Evolutionary conservation across 75 land plant species (phyloP).

Genomic region (Pinus albicaulis): DNA sequence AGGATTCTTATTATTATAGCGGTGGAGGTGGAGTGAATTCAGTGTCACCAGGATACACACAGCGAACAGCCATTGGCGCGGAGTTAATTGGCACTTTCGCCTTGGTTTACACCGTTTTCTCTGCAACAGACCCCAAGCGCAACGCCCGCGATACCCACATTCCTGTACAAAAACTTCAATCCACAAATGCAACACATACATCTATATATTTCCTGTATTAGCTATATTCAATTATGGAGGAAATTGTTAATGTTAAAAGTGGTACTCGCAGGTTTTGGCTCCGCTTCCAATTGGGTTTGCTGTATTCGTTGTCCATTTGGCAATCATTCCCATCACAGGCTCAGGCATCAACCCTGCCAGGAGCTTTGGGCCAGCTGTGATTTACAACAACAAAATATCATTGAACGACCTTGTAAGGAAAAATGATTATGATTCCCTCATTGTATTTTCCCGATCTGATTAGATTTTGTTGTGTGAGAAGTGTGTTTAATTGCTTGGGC

Average conservation of each 20-base stretch:
- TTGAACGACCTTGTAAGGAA: constrained; percentile 35
- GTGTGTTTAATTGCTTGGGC: no score
- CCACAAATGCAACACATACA: no score
- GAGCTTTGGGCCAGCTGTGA: constrained; percentile 39
- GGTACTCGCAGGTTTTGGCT: constrained; percentile 31
- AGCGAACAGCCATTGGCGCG: background rate
- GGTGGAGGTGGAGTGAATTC: no score
- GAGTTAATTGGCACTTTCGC: background rate
- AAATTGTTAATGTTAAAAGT: no score
- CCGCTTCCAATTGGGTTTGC: constrained; percentile 49
- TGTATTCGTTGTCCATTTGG: constrained; percentile 46
- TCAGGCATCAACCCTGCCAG: constrained; percentile 49
- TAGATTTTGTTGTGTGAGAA: no score
- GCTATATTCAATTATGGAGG: no score
- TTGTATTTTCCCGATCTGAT: no score
- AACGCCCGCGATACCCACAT: background rate
- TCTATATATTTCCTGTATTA: no score
- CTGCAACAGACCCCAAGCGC: background rate
- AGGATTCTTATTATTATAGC: background rate
- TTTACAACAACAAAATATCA: constrained; percentile 15
- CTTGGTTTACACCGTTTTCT: background rate
- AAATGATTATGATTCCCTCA: no score
- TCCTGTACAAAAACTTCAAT: background rate
- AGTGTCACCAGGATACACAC: no score
- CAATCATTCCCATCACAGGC: constrained; percentile 46